Percentiles rank a stretch among this genome's conserved stretches.
These are phyloP conservation scores for Suillus cothurnatus DNA, from an alignment of 768 basidiomycete species.

Conservation along the genomic window DNA sequence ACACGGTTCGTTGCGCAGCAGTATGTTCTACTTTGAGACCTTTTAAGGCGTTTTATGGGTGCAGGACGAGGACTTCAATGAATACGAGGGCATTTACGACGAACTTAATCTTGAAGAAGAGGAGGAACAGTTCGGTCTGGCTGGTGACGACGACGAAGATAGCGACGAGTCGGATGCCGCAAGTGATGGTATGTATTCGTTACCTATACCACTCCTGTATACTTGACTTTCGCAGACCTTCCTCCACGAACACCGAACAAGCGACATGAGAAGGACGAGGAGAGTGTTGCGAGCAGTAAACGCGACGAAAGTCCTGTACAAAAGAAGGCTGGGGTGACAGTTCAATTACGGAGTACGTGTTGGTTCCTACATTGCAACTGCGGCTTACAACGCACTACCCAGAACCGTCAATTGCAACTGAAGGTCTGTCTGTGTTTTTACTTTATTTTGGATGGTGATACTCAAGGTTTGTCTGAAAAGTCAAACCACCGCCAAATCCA, in stretches of 20 bases:
- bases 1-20: constrained; percentile 66
- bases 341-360: constrained; percentile 74
- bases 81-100: constrained; percentile 96
- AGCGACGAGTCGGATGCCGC: constrained; percentile 75
- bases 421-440: constrained; percentile 46
- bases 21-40: constrained; percentile 10
- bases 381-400: constrained; percentile 19
- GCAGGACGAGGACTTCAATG: constrained; percentile 97
- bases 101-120: constrained; percentile 97
- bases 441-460: neutral
- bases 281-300: constrained; percentile 68
- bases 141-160: constrained; percentile 74
- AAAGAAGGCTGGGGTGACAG: constrained; percentile 69
- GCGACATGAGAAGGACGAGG: constrained; percentile 74
- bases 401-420: constrained; percentile 68
- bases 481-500: constrained; percentile 78
- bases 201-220: neutral
- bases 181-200: constrained; percentile 62
- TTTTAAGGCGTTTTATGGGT: constrained; percentile 23
- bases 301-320: constrained; percentile 77
- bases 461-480: constrained; percentile 29
- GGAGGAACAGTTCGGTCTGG: constrained; percentile 89
- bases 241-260: constrained; percentile 68
- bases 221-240: constrained; percentile 44
- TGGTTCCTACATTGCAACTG: constrained; percentile 3